Evolutionary conservation across 1,139 yeast genomes (phyloP), one percentile per base, ranked within the genome.

Genomic region (Magnusiomyces sp.): DNA sequence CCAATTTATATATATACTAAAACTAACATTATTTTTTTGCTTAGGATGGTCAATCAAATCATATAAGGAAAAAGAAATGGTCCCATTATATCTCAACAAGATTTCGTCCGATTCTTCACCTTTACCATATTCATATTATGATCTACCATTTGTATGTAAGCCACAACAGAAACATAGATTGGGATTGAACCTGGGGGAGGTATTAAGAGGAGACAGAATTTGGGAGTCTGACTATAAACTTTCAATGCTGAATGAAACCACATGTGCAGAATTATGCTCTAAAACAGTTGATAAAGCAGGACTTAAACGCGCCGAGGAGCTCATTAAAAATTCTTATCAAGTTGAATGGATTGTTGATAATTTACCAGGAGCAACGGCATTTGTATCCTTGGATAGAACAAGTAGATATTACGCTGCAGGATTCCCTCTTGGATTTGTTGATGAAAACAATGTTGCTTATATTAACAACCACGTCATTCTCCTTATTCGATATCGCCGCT

Each of bases 291-390:
- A 64, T 38, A 75, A 74, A 16, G 67, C 67, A 1, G 83, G 77
- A 2, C 62, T 84, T 34, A 67, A 65, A 49, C 70, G 76, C 49
- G 89, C 94, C 0, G 78, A 74, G 48, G 72, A 77, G 31, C 69
- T 88, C 52, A 80, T 89, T 45, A 71, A 77, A 56, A 71, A 81
- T 50, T 86, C 86, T 2, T 88, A 88, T 59, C 82, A 82, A 48
- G 89, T 77, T 11, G 92, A 88, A 61, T 89, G 96, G 96, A 67
- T 78, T 42, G 72, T 88, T 19, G 96, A 89, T 67, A 88, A 83
- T 17, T 69, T 89, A 40, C 96, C 96, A 0, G 95, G 94, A 2
- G 94, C 95, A 2, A 87, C 96, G 3, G 85, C 95, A 0, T 85
- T 83, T 61, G 78, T 82, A 36, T 79, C 85, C 6, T 74, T 80